Evolutionary conservation across 2,329 filamentous ascomycete species (phyloP).

Genomic region (Dryadomyces quercus-mongolicae): DNA sequence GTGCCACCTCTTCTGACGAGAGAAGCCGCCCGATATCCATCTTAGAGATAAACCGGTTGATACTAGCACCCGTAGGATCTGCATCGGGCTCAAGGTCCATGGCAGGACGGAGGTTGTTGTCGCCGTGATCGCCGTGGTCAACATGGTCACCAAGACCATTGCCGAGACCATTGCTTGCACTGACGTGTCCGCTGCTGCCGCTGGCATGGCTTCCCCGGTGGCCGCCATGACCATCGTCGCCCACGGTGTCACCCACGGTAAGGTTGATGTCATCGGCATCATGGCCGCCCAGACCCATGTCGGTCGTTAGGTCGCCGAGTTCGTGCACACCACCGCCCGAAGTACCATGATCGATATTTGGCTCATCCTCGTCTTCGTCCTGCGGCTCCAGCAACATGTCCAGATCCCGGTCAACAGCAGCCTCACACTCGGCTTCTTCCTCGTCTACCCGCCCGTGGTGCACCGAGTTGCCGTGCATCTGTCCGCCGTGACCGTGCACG

Average conservation of each 20-base stretch:
- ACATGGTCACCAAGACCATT: not conserved
- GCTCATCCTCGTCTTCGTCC: slow-evolving; percentile 26
- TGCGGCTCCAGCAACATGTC: slow-evolving; percentile 39
- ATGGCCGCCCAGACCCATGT: not conserved
- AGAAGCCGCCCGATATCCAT: slow-evolving; percentile 13
- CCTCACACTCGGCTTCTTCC: slow-evolving; percentile 24
- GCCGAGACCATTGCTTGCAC: not conserved
- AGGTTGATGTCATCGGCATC: slow-evolving; percentile 1
- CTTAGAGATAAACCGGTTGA: slow-evolving; percentile 11
- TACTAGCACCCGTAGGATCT: not conserved
- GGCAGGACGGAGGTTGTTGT: not conserved
- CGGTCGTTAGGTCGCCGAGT: not conserved
- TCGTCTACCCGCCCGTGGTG: slow-evolving; percentile 11
- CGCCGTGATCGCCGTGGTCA: not conserved
- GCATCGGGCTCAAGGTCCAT: slow-evolving; percentile 9
- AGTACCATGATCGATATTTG: not conserved
- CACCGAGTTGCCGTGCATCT: slow-evolving; percentile 2
- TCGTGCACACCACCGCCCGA: not conserved
- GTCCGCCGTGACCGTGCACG: slow-evolving; percentile 4
- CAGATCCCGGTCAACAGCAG: slow-evolving; percentile 32
- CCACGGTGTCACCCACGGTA: not conserved
- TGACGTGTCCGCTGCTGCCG: not conserved
- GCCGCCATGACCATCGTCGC: slow-evolving; percentile 2
- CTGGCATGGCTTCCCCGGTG: not conserved
- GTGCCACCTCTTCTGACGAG: slow-evolving; percentile 9